A percentile compares a stretch with the other conserved stretches of the same genome.
phyloP scores from a whole-genome alignment of 2,329 filamentous ascomycete species.

The Trichoderma sp. region DNA sequence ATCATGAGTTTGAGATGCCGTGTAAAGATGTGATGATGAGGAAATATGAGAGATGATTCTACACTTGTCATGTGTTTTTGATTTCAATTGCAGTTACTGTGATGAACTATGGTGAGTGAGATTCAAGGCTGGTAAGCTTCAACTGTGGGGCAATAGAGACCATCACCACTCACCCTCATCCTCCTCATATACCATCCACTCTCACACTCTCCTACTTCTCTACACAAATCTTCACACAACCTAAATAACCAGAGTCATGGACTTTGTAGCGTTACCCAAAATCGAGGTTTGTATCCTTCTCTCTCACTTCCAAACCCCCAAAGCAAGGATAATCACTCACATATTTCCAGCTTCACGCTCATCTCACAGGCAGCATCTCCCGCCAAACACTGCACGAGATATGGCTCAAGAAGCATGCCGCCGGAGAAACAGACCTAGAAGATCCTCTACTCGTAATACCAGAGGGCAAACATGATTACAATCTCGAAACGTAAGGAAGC shows the following conservation, averaged over 20 bases:
- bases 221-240: neutral
- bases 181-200: neutral
- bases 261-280: constrained; percentile 52
- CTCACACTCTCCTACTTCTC: neutral
- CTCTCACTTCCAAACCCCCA: neutral
- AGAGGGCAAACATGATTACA: constrained; percentile 67
- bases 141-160: neutral
- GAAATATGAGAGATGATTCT: neutral
- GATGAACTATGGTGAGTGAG: neutral
- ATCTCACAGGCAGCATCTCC: constrained; percentile 76
- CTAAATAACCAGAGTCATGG: constrained; percentile 30
- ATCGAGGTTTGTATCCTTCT: constrained; percentile 45
- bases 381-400: constrained; percentile 70
- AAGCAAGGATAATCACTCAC: neutral
- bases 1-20: neutral
- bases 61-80: neutral
- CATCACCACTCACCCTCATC: neutral
- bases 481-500: constrained; percentile 58
- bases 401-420: constrained; percentile 60
- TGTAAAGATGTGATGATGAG: neutral
- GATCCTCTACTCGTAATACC: constrained; percentile 71
- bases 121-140: neutral
- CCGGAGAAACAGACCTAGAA: constrained; percentile 53
- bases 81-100: neutral
- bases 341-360: constrained; percentile 66